Conservation (phyloP, 2,329 filamentous ascomycete species). For the Fusarium irregulare region DNA sequence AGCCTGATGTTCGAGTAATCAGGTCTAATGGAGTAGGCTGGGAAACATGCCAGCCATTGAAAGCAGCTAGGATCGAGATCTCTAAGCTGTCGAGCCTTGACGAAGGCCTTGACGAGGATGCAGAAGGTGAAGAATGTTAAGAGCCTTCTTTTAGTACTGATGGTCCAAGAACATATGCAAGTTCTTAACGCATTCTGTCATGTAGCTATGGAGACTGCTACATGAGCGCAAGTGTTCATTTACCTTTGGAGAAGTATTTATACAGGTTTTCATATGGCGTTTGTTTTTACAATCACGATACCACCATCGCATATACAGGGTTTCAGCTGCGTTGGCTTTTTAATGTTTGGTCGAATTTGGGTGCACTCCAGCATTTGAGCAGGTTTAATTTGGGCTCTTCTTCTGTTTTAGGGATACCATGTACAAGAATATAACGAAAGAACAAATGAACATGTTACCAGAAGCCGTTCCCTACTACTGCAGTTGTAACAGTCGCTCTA, state of each 20-base stretch:
- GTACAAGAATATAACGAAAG: background rate
- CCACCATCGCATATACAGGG: conserved; percentile 11
- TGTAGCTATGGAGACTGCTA: background rate
- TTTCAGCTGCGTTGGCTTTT: background rate
- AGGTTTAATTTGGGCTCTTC: background rate
- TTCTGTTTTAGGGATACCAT: background rate
- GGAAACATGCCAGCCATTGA: conserved; percentile 51
- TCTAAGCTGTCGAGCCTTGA: conserved; percentile 14
- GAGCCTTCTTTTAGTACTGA: background rate
- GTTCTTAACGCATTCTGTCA: background rate
- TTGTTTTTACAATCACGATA: conserved; percentile 14
- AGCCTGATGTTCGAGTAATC: conserved; percentile 54
- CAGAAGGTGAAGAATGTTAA: conserved; percentile 46
- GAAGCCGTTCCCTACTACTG: background rate
- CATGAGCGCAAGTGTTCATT: background rate
- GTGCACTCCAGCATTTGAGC: background rate
- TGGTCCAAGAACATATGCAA: background rate
- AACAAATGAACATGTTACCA: background rate
- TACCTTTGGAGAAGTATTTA: background rate
- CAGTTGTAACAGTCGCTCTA: background rate
- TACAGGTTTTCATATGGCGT: background rate
- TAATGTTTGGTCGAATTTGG: background rate
- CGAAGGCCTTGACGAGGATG: conserved; percentile 41
- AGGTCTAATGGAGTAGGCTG: conserved; percentile 44
- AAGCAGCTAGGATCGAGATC: conserved; percentile 26